A percentile compares a stretch with the other conserved stretches of the same genome.
phyloP scores from a whole-genome alignment of 1,139 yeast species.

The Geotrichum citri-aurantii region DNA sequence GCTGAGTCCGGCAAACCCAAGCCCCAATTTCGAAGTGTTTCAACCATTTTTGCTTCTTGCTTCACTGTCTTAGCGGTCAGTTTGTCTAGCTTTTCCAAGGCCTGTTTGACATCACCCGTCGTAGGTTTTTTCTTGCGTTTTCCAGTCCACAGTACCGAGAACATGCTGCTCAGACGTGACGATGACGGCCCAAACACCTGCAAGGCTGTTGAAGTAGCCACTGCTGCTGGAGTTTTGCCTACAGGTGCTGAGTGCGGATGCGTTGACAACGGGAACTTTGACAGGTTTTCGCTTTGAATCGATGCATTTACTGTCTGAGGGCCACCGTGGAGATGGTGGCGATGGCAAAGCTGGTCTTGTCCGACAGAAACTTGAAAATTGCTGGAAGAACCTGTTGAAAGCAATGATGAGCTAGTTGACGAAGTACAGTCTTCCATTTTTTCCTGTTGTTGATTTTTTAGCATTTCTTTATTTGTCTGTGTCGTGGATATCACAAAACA shows the following conservation, averaged over 20 bases:
- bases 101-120: constrained; percentile 13
- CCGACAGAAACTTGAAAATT: background rate
- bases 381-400: background rate
- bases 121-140: constrained; percentile 11
- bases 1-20: constrained; percentile 17
- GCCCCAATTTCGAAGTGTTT: constrained; percentile 15
- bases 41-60: constrained; percentile 12
- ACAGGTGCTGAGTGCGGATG: background rate
- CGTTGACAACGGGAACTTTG: constrained; percentile 5
- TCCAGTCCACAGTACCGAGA: constrained; percentile 1
- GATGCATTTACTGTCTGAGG: background rate
- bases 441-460: background rate
- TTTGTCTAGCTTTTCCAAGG: constrained; percentile 13
- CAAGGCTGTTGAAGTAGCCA: background rate
- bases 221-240: background rate
- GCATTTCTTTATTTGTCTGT: background rate
- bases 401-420: background rate
- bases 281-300: constrained; percentile 6
- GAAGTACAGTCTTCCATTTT: background rate
- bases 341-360: background rate
- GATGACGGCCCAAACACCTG: background rate
- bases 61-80: constrained; percentile 9
- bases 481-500: background rate
- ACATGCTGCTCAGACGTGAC: constrained; percentile 1
- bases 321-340: background rate